Evolutionary conservation across 2,329 filamentous ascomycete species (phyloP), one percentile per base, ranked within the genome.

Genomic region (Bertia moriformis): DNA sequence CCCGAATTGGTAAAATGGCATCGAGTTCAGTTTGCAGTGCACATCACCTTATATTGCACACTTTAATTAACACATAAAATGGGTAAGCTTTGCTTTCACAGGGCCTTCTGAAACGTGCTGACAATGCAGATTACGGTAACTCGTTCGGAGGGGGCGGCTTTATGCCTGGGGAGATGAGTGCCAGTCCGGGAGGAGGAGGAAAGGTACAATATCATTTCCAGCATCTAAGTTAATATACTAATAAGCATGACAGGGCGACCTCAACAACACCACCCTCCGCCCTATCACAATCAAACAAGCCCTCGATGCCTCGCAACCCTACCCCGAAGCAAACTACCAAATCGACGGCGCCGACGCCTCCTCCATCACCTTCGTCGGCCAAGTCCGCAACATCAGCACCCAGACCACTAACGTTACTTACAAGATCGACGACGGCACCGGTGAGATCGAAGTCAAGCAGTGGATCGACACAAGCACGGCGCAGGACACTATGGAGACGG

Each of bases 271-370:
- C 51, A 88, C 86, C 15, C 72, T 98, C 39, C 83, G 91, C 35
- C 88, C 91, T 1, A 83, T 95, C 37, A 98, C 91, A 10, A 85
- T 96, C 62, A 95, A 95, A 60, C 91, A 98, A 62, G 73, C 95
- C 42, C 66, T 88, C 53, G 85, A 93, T 45, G 84, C 86, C 46
- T 12, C 10, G 7, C 80, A 86, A 60, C 73, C 78, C 29, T 80
- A 83, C 55, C 75, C 78, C 2, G 32, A 35, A 35, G 76, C 78
- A 41, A 79, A 86, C 24, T 91, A 93, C 69, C 77, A 78, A 46
- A 83, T 96, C 51, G 91, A 96, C 61, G 80, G 77, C 46, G 61
- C 68, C 37, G 72, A 81, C 46, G 66, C 88, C 44, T 79, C 78
- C 32, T 71, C 89, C 63, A 66, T 93, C 44, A 89, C 83, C 19